Percentiles rank a stretch among this genome's conserved stretches.
Evolutionary conservation across 2,329 filamentous ascomycete genomes (phyloP).

Genomic region (Dactylonectria macrodidyma): DNA sequence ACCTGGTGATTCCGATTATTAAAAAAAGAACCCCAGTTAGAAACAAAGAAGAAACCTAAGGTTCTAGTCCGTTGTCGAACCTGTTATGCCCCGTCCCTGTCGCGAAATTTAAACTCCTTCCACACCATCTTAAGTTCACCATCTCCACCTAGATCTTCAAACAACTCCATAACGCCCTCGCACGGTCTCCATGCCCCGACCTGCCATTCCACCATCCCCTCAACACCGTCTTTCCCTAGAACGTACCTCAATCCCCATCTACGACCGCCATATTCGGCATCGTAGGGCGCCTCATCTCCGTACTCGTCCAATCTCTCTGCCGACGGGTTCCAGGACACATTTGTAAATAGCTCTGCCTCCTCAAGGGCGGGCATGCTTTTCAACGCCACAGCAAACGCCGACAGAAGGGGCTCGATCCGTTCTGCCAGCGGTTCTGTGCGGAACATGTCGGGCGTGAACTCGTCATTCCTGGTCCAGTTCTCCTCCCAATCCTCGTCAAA

Average conservation of each 20-base stretch:
- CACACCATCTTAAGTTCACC: not conserved
- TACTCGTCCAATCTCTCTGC: constrained; percentile 4
- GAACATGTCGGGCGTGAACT: not conserved
- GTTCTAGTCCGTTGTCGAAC: too few species aligned
- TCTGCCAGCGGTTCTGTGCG: constrained; percentile 15
- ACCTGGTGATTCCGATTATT: too few species aligned
- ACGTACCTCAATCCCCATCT: constrained; percentile 14
- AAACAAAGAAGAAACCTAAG: too few species aligned
- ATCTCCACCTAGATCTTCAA: constrained; percentile 8
- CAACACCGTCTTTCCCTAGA: constrained; percentile 5
- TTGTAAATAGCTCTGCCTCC: constrained; percentile 16
- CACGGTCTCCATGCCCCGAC: constrained; percentile 18
- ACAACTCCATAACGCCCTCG: constrained; percentile 1
- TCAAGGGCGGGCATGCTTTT: constrained; percentile 18
- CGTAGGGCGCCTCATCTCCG: constrained; percentile 7
- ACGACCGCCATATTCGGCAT: not conserved
- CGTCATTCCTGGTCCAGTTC: not conserved
- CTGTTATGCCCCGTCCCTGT: too few species aligned
- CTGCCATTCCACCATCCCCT: constrained; percentile 13
- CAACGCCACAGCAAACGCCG: constrained; percentile 11
- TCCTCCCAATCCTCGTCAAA: constrained; percentile 7
- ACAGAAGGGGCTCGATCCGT: constrained; percentile 7
- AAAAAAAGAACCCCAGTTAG: too few species aligned
- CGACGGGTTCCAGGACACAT: constrained; percentile 10
- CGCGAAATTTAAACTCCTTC: not conserved